These are phyloP conservation scores for Cymbidium sinense DNA, from an alignment of 106 monocot species.

Conservation along the genomic window DNA sequence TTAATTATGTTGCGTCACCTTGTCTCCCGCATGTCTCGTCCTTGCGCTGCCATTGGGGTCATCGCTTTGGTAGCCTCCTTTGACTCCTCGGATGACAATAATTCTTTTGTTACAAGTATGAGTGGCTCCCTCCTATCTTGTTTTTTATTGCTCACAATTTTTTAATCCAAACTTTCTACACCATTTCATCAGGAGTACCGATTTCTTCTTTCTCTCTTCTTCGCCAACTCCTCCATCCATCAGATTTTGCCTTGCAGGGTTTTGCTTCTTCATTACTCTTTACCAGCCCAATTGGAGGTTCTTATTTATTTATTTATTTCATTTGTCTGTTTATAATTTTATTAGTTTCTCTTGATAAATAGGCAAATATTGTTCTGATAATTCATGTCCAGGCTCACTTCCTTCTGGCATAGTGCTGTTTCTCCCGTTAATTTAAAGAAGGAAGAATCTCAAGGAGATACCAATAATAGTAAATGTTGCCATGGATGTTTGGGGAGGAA, in stretches of 20 bases:
- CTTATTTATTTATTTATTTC: neutral
- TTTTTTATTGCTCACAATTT: neutral
- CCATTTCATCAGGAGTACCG: neutral
- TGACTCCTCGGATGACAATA: neutral
- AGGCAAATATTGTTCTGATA: neutral
- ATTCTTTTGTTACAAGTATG: slow-evolving; percentile 7
- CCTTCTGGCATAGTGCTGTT: slow-evolving; percentile 6
- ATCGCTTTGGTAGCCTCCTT: slow-evolving; percentile 5
- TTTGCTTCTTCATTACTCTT: slow-evolving; percentile 1
- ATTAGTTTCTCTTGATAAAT: neutral
- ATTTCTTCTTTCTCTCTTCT: slow-evolving; percentile 23
- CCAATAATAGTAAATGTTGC: slow-evolving; percentile 28
- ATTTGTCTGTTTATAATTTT: neutral
- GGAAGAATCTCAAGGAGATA: slow-evolving; percentile 15
- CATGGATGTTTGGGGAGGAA: slow-evolving; percentile 48
- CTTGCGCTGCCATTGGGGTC: slow-evolving; percentile 6
- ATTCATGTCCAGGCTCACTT: neutral
- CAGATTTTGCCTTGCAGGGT: neutral
- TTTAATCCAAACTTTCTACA: neutral
- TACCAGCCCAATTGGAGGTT: slow-evolving; percentile 10
- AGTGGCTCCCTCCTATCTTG: neutral
- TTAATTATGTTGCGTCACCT: neutral
- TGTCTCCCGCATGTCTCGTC: neutral
- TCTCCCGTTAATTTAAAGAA: slow-evolving; percentile 3
- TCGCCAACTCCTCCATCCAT: neutral